These are phyloP conservation scores for Wolfiporia cocos DNA, from an alignment of 1,284 basidiomycete genomes.

Conservation along the genomic window DNA sequence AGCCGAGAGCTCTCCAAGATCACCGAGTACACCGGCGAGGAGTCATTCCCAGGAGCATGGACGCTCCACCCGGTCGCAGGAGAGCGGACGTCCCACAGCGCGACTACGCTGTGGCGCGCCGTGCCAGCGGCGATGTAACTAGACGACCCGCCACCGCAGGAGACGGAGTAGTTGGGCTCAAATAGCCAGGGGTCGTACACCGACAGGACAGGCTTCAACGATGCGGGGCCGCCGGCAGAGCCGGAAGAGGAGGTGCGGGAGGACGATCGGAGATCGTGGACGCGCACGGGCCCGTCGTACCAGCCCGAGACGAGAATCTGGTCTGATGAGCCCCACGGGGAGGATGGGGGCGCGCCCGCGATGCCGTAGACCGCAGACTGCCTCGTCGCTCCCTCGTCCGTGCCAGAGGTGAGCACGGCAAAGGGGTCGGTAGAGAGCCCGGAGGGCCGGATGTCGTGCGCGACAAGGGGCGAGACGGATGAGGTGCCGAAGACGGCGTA, in stretches of 20 bases:
- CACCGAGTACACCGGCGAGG: constrained; percentile 67
- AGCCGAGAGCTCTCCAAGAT: constrained; percentile 66
- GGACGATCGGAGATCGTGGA: constrained; percentile 64
- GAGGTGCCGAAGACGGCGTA: constrained; percentile 66
- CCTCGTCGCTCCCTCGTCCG: constrained; percentile 22
- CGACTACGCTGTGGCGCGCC: constrained; percentile 66
- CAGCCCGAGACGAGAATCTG: constrained; percentile 72
- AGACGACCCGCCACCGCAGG: constrained; percentile 61
- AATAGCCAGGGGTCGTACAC: constrained; percentile 59
- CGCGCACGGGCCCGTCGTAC: constrained; percentile 66
- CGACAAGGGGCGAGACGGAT: constrained; percentile 47
- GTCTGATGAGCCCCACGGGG: constrained; percentile 63
- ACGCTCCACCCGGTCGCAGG: constrained; percentile 62
- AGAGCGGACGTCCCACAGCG: constrained; percentile 71
- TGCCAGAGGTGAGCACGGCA: constrained; percentile 36
- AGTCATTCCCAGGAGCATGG: constrained; percentile 68
- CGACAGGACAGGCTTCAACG: constrained; percentile 48
- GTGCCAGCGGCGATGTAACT: constrained; percentile 65
- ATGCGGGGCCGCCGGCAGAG: constrained; percentile 15
- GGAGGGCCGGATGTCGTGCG: constrained; percentile 46
- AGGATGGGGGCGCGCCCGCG: constrained; percentile 47
- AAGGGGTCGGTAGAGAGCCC: constrained; percentile 39
- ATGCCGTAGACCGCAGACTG: constrained; percentile 66
- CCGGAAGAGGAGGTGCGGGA: constrained; percentile 15
- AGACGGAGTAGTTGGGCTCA: constrained; percentile 68